phyloP scores from a whole-genome alignment of 768 basidiomycete genomes.

The Albatrellus ellisii region DNA sequence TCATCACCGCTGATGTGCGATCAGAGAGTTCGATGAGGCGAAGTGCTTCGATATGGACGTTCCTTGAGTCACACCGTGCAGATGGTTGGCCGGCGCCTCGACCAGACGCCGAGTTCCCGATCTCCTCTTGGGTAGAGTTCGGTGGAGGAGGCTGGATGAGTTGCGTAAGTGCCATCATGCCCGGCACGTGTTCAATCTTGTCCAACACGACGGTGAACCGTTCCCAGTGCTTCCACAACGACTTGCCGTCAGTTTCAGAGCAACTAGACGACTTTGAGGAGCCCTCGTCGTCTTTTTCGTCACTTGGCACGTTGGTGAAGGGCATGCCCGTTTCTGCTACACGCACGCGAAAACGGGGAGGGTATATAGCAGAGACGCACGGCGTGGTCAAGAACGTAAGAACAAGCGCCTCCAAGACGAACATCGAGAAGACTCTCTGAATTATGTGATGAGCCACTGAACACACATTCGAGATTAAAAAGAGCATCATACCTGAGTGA shows the following conservation, averaged over 20 bases:
- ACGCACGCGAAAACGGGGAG: slow-evolving; percentile 42
- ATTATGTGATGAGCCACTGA: neutral
- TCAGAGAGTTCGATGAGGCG: slow-evolving; percentile 77
- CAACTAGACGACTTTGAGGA: neutral
- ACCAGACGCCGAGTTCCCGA: neutral
- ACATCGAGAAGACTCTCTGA: slow-evolving; percentile 82
- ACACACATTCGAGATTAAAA: neutral
- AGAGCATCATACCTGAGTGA: slow-evolving; percentile 32
- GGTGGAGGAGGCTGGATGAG: slow-evolving; percentile 42
- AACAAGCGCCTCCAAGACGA: slow-evolving; percentile 73
- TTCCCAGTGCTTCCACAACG: slow-evolving; percentile 37
- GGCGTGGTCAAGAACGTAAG: slow-evolving; percentile 85
- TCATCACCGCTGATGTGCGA: slow-evolving; percentile 52
- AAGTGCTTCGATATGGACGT: slow-evolving; percentile 56
- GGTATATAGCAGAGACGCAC: slow-evolving; percentile 52
- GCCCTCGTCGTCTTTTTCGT: slow-evolving; percentile 3
- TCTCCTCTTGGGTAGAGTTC: slow-evolving; percentile 2
- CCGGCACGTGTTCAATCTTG: slow-evolving; percentile 78
- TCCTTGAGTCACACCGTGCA: too few species aligned
- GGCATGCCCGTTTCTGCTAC: slow-evolving; percentile 32
- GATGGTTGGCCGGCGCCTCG: neutral
- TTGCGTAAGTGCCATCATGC: slow-evolving; percentile 83
- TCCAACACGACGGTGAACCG: slow-evolving; percentile 82
- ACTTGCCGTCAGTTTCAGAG: slow-evolving; percentile 10
- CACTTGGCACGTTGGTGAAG: slow-evolving; percentile 27